Base-by-base conservation (phyloP, 495 filamentous ascomycete species). In the Talaromyces thailandensis region DNA sequence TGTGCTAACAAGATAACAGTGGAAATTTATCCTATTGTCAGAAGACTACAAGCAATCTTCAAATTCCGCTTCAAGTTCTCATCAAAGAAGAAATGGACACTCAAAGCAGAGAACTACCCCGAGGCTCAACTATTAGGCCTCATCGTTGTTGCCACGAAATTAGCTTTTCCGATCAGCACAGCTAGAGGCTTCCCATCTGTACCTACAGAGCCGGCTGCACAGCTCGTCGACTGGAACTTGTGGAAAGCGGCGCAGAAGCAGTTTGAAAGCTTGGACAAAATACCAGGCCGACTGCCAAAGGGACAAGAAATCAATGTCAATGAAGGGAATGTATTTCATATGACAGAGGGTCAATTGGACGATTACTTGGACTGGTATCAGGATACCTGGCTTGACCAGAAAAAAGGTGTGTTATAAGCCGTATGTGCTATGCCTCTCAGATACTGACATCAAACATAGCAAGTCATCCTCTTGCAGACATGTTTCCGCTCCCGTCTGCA, bases 341-440 rank as follows among this genome's bases (percentile, higher is more conserved):
- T 97, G 88, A 80, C 75, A 1, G 78, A 80, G 18, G 69, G 76
- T 9, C 83, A 95, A 63, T 70, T 97, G 58, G 88, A 94, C 64
- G 82, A 88, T 56, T 96, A 96, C 63, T 78, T 98, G 79, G 85
- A 93, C 70, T 97, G 90, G 89, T 96, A 90, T 67, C 87, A 93
- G 69, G 81, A 82, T 65, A 91, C 78, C 29, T 95, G 87, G 83
- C 68, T 88, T 53, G 79, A 84, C 57, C 66, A 28, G 31, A 70
- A 65, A 43, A 71, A 63, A 66, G 61, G 71, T 72, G 52, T 2
- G 48, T 48, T 14, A 26, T 28, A 23, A 50, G 14, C 51, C 2
- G 52, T 8, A 55, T 28, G 26, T 37, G 23, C 43, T 21, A 24
- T n/a, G n/a, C n/a, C n/a, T 23, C 23, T 61, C 23, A 28, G 12